These are phyloP conservation scores for Chlorokybus atmophyticus DNA, from an alignment of 139 green algal genomes.

Conservation along the genomic window DNA sequence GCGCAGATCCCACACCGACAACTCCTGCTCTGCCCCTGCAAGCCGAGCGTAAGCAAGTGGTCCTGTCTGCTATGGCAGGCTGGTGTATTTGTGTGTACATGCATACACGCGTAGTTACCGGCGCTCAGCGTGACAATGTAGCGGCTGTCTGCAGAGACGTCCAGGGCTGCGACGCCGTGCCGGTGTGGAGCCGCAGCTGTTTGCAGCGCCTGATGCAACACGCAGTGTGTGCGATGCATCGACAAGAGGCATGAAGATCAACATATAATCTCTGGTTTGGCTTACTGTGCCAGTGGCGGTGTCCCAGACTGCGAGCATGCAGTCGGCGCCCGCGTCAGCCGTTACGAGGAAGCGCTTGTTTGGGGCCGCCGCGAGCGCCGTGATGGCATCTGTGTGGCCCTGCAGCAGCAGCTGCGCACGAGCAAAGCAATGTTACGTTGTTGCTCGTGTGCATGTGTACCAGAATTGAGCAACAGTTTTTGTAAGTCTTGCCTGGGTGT, in stretches of 20 bases:
- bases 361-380: slow-evolving; percentile 32
- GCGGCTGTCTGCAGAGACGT: slow-evolving; percentile 38
- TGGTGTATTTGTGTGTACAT: too few species aligned
- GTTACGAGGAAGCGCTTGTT: slow-evolving; percentile 44
- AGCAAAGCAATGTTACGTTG: slow-evolving; percentile 38
- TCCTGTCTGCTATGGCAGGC: too few species aligned
- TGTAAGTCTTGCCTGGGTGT: slow-evolving; percentile 7
- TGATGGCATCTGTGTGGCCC: slow-evolving; percentile 56
- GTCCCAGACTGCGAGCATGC: slow-evolving; percentile 57
- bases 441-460: slow-evolving; percentile 30
- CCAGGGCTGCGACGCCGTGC: slow-evolving; percentile 40
- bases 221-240: too few species aligned
- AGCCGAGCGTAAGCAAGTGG: too few species aligned
- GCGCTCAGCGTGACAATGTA: slow-evolving; percentile 42
- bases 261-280: too few species aligned
- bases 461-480: too few species aligned
- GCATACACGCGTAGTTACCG: too few species aligned
- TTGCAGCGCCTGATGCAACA: slow-evolving; percentile 23
- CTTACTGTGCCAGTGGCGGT: too few species aligned
- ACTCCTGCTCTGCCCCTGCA: slow-evolving; percentile 31
- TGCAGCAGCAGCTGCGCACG: slow-evolving; percentile 35
- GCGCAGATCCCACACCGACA: slow-evolving; percentile 38
- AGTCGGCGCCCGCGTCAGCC: slow-evolving; percentile 45
- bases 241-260: too few species aligned
- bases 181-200: slow-evolving; percentile 37